Conservation (phyloP, 805 yeast species). For the Suhomyces sp. region DNA sequence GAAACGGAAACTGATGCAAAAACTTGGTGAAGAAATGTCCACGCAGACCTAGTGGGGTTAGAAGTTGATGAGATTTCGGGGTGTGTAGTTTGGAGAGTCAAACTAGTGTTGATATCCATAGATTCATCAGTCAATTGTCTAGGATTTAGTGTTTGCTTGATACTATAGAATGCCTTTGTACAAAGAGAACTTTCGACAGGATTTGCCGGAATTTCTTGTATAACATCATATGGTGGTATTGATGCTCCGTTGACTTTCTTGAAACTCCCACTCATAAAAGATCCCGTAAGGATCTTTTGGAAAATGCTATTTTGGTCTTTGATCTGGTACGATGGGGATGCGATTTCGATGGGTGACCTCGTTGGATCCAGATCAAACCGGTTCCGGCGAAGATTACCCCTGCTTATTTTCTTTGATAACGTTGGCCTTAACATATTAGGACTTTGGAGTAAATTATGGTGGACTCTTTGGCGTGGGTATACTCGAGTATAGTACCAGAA, state of each 20-base stretch:
- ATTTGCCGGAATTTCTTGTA: not conserved
- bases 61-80: too few relatives aligned
- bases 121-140: not conserved
- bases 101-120: too few relatives aligned
- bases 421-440: conserved; percentile 34
- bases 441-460: conserved; percentile 38
- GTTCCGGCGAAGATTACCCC: conserved; percentile 16
- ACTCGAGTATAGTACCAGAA: conserved; percentile 64
- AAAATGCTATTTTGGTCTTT: conserved; percentile 7
- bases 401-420: conserved; percentile 9
- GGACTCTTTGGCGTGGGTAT: conserved; percentile 39
- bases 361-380: conserved; percentile 18
- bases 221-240: not conserved
- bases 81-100: too few relatives aligned
- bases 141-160: too few relatives aligned
- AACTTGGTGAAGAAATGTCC: not conserved
- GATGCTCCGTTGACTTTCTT: conserved; percentile 13
- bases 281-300: conserved; percentile 14
- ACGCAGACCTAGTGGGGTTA: not conserved
- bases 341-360: conserved; percentile 11
- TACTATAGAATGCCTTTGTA: not conserved
- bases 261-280: conserved; percentile 14
- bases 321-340: conserved; percentile 5
- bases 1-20: not conserved
- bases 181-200: too few relatives aligned